A percentile compares a stretch with the other conserved stretches of the same genome.
Conservation (phyloP, 2,329 filamentous ascomycete genomes). For the Botryotinia convoluta region DNA sequence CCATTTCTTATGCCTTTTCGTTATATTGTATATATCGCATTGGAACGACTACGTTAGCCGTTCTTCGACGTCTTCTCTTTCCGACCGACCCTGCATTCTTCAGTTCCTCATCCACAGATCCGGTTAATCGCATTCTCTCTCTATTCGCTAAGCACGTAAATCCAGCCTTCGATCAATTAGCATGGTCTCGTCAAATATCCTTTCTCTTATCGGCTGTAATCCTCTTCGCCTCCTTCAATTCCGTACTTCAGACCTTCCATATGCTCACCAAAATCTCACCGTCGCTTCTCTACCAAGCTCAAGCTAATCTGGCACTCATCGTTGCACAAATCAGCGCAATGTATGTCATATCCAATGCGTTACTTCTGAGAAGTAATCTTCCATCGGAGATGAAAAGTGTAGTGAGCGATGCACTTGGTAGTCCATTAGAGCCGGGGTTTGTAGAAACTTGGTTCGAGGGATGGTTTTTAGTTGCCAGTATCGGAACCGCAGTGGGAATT, state of each 20-base stretch:
- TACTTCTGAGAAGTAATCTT: conserved; percentile 75
- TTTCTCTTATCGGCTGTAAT: conserved; percentile 82
- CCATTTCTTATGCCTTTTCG: conserved; percentile 66
- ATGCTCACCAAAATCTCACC: conserved; percentile 76
- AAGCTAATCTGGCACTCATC: conserved; percentile 74
- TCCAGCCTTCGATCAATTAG: conserved; percentile 74
- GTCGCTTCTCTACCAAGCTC: conserved; percentile 64
- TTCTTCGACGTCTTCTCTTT: conserved; percentile 53
- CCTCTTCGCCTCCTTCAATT: conserved; percentile 76
- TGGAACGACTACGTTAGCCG: conserved; percentile 66
- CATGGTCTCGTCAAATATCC: conserved; percentile 82
- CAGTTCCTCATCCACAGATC: conserved; percentile 67
- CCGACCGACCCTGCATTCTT: conserved; percentile 41
- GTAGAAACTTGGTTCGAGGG: conserved; percentile 85
- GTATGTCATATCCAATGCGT: conserved; percentile 77
- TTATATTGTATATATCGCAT: conserved; percentile 85
- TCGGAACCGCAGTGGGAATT: conserved; percentile 66
- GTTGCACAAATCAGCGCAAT: conserved; percentile 79
- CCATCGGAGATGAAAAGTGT: conserved; percentile 74
- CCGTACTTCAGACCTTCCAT: conserved; percentile 80
- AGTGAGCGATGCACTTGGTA: conserved; percentile 73
- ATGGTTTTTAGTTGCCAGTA: conserved; percentile 73
- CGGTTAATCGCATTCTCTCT: conserved; percentile 79
- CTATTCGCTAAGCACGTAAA: conserved; percentile 82
- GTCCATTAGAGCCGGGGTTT: conserved; percentile 66